Conservation (phyloP, 2,329 filamentous ascomycete species). For the Eutypa lata region DNA sequence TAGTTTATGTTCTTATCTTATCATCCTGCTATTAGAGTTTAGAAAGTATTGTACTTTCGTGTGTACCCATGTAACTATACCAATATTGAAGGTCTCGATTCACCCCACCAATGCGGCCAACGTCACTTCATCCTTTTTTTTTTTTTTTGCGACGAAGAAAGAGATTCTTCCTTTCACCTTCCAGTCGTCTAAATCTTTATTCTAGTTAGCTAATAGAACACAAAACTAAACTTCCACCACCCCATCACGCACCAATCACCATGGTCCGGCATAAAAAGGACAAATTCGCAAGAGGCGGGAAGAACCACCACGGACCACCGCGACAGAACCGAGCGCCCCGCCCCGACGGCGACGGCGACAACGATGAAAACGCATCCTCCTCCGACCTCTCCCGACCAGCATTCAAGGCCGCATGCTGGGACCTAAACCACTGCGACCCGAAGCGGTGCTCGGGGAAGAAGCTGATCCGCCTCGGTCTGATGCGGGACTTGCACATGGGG, state of each 20-base stretch:
- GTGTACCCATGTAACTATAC: background rate
- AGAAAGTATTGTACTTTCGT: too few species aligned
- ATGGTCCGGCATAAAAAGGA: slow-evolving; percentile 99
- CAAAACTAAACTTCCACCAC: too few species aligned
- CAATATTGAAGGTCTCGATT: too few species aligned
- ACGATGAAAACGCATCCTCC: slow-evolving; percentile 32
- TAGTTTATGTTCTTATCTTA: too few species aligned
- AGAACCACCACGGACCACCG: slow-evolving; percentile 56
- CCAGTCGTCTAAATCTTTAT: too few species aligned
- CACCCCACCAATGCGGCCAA: too few species aligned
- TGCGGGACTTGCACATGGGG: slow-evolving; percentile 88
- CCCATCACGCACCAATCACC: background rate
- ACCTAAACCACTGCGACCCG: slow-evolving; percentile 94
- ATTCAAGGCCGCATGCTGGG: slow-evolving; percentile 97
- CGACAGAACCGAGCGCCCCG: slow-evolving; percentile 3
- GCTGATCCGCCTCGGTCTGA: slow-evolving; percentile 85
- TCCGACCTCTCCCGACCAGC: slow-evolving; percentile 42
- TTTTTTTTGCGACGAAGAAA: too few species aligned
- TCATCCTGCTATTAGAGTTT: too few species aligned
- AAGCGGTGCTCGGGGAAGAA: slow-evolving; percentile 96
- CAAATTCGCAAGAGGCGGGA: slow-evolving; percentile 70
- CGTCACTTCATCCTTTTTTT: too few species aligned
- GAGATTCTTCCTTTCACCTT: too few species aligned
- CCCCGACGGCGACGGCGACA: slow-evolving; percentile 7
- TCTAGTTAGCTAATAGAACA: too few species aligned